These are phyloP conservation scores for Echinochloa phyllopogon DNA, from an alignment of 176 grass and related monocot genomes.

Conservation along the genomic window DNA sequence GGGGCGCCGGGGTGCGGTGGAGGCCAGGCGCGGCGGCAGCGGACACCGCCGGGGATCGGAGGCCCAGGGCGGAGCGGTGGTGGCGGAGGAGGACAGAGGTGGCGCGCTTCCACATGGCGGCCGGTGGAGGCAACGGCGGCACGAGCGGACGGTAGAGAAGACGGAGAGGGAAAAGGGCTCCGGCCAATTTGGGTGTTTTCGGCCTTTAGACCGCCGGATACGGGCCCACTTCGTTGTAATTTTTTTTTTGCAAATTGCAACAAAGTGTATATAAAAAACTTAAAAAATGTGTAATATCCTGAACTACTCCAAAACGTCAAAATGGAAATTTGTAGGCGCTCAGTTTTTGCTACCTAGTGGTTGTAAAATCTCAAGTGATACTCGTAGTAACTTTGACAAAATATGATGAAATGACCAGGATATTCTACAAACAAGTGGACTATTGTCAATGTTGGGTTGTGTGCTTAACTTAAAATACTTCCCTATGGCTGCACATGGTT, in stretches of 20 bases:
- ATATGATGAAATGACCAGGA: neutral
- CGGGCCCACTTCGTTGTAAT: neutral
- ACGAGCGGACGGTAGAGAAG: neutral
- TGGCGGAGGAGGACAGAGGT: slow-evolving; percentile 27
- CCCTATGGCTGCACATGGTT: neutral
- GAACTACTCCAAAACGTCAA: neutral
- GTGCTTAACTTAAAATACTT: neutral
- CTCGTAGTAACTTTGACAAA: neutral
- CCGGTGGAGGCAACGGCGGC: slow-evolving; percentile 7
- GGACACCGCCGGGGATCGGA: slow-evolving; percentile 6
- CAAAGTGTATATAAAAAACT: neutral
- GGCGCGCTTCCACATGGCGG: slow-evolving; percentile 58
- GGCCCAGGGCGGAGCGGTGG: neutral
- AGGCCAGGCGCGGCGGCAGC: neutral
- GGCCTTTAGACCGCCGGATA: neutral
- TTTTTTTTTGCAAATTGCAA: neutral
- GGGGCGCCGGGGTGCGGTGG: slow-evolving; percentile 3
- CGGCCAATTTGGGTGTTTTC: neutral
- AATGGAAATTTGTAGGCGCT: neutral
- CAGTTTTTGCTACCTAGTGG: neutral
- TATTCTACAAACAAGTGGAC: neutral
- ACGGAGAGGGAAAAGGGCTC: neutral
- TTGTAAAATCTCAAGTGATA: neutral
- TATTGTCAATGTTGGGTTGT: neutral
- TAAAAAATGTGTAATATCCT: too few relatives aligned